Evolutionary conservation across 1,139 yeast genomes (phyloP).

Genomic region (Blastobotrys elegans): DNA sequence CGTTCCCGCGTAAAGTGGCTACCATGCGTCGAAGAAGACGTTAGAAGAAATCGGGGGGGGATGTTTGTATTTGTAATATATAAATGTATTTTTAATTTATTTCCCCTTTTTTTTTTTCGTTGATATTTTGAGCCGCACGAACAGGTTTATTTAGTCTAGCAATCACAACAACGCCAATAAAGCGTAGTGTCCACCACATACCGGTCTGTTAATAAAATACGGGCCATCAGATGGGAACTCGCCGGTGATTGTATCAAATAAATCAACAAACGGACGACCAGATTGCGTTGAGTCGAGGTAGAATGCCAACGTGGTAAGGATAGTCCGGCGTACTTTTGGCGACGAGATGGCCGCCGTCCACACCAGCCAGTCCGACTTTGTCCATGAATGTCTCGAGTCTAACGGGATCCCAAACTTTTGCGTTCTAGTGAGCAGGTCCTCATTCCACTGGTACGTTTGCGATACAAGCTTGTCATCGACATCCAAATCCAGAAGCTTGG

Average conservation of each 20-base stretch:
- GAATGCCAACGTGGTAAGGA: constrained; percentile 9
- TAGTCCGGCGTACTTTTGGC: background rate
- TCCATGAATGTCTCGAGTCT: constrained; percentile 10
- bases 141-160: background rate
- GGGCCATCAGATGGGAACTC: background rate
- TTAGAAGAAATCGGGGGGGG: too few relatives aligned
- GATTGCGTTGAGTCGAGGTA: constrained; percentile 5
- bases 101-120: background rate
- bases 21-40: constrained; percentile 13
- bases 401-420: constrained; percentile 11
- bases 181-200: constrained; percentile 12
- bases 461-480: constrained; percentile 1
- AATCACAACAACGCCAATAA: constrained; percentile 5
- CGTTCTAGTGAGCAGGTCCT: background rate
- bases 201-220: constrained; percentile 5
- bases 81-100: constrained; percentile 1
- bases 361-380: constrained; percentile 13
- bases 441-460: background rate
- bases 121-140: too few relatives aligned
- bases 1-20: constrained; percentile 10
- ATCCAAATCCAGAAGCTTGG: constrained; percentile 8
- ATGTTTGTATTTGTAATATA: background rate
- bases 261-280: constrained; percentile 8
- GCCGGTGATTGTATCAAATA: constrained; percentile 5
- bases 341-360: constrained; percentile 9